Evolutionary conservation across 2,329 filamentous ascomycete genomes (phyloP).

Genomic region (Lasiodiplodia sp.): DNA sequence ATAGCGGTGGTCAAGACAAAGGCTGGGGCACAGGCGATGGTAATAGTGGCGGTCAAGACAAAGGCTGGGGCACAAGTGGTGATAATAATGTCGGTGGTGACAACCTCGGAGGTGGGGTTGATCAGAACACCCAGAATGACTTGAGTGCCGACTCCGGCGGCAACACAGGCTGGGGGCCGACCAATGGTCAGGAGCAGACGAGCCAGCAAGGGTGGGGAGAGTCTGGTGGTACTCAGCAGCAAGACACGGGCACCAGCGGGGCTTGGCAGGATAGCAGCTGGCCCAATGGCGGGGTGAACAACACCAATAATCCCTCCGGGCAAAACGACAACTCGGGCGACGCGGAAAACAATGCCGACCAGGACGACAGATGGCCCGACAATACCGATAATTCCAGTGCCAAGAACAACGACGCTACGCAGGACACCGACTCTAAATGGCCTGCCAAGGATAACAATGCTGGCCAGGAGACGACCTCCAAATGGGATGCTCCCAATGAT

Average conservation of each 20-base stretch:
- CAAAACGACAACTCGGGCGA: too few species aligned
- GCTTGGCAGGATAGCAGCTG: neutral
- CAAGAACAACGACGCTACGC: neutral
- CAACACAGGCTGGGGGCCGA: neutral
- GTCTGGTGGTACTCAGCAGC: neutral
- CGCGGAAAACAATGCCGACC: neutral
- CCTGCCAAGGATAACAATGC: neutral
- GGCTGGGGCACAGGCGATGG: neutral
- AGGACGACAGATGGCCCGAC: neutral
- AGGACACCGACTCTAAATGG: neutral
- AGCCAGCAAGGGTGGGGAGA: neutral
- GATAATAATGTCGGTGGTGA: neutral
- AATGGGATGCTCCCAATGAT: neutral
- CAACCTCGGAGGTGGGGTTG: neutral
- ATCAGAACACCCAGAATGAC: neutral
- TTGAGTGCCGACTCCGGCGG: neutral
- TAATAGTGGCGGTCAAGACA: neutral
- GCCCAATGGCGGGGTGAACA: neutral
- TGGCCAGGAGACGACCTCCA: neutral
- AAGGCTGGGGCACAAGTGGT: neutral
- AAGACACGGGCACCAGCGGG: neutral
- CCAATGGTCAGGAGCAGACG: neutral
- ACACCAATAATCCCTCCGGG: neutral
- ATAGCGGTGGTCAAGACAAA: neutral
- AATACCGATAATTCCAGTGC: neutral